phyloP scores from a whole-genome alignment of 768 basidiomycete species.

The Boletus sp. region DNA sequence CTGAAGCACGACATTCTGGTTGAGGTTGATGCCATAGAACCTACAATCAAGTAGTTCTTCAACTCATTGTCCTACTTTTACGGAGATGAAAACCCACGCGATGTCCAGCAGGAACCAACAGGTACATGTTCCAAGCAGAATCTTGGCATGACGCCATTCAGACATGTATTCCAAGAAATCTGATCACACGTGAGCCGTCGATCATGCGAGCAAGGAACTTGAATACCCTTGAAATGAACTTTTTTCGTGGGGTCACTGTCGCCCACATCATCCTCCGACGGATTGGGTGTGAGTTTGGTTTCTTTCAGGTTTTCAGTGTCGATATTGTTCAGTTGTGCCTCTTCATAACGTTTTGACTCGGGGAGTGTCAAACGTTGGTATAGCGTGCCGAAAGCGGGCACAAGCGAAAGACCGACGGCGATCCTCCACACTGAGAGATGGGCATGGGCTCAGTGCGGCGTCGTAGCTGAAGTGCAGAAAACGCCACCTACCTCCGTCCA shows the following conservation, averaged over 20 bases:
- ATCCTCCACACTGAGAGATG: conserved; percentile 63
- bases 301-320: conserved; percentile 34
- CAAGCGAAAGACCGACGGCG: conserved; percentile 64
- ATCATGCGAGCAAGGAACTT: neutral
- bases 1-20: conserved; percentile 74
- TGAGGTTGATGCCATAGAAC: conserved; percentile 74
- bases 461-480: neutral
- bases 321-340: conserved; percentile 33
- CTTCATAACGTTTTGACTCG: conserved; percentile 57
- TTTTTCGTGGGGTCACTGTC: conserved; percentile 36
- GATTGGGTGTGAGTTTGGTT: conserved; percentile 14
- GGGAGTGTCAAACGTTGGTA: conserved; percentile 74
- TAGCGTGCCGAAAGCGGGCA: conserved; percentile 71
- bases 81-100: conserved; percentile 37
- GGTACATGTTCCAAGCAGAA: conserved; percentile 61
- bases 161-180: conserved; percentile 69
- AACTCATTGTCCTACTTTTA: neutral
- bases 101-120: conserved; percentile 80
- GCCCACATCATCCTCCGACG: neutral
- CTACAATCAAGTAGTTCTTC: conserved; percentile 28
- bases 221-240: conserved; percentile 49
- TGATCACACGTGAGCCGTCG: conserved; percentile 13
- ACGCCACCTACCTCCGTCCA: conserved; percentile 57
- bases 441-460: neutral
- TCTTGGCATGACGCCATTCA: conserved; percentile 66